Base-by-base conservation (phyloP, 2,329 filamentous ascomycete genomes). In the Sclerotiophoma versabilis region DNA sequence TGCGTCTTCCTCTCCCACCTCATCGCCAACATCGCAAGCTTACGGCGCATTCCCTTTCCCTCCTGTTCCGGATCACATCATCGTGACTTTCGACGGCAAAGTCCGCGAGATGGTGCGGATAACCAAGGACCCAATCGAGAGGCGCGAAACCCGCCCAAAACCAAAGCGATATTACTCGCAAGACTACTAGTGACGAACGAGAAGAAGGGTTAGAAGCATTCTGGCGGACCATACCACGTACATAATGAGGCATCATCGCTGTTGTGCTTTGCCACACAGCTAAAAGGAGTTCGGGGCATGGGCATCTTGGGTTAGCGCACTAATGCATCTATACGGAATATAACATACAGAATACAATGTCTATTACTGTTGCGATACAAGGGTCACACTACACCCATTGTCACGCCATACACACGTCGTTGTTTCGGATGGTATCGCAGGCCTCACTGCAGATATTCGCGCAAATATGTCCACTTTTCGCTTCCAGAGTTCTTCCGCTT, bases 41-140 rank as follows among this genome's bases (percentile, higher is more conserved):
- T 53, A 49, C 39, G 12, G 34, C 29, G 30, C 50, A 2, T 41
- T 47, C 23, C 37, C 39, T 4, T 53, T 57, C 15, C 65, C 65
- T 11, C 62, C 56, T n/a, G 37, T 68, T 9, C 65, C 65, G 10
- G 54, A 64, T 9, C 65, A 67, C 22, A 68, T 68, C 45, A 64
- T 68, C 45, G 65, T 68, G 10, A 68, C 65, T 0, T 68, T 68
- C 23, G 61, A 68, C 22, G 65, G 65, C n/a, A 64, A 66, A 42
- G 63, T 65, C 29, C 57, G 65, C 34, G 64, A 68, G 41, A 60
- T 68, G 55, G 51, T 66, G 15, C 52, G 61, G 49, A 68, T 66
- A 62, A 46, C 49, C 20, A 60, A 57, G 11, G 56, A 62, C 11
- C 37, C 48, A 3, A 7, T 54, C 4, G 46, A 61, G 22, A 38